Evolutionary conservation across 2,329 filamentous ascomycete genomes (phyloP), one percentile per base, ranked within the genome.

Genomic region (Ophioceras dolichostomum): DNA sequence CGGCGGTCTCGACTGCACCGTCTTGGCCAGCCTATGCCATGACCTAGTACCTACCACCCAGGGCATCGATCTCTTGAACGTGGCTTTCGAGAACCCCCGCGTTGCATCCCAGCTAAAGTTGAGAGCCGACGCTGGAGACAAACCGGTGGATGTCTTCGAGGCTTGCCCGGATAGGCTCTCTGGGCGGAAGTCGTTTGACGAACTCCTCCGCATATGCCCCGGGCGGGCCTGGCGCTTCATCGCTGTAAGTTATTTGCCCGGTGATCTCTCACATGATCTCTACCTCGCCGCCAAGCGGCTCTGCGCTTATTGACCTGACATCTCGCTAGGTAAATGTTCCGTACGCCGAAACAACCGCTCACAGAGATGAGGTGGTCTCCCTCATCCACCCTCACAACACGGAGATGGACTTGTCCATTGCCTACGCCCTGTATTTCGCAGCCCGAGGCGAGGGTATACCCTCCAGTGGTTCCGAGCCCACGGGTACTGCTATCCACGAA

Each of bases 401-500:
- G 0, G 91, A 98, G 58, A 98, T 98, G 91, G 91, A 98, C 50
- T 67, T 98, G 1, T 98, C 91, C 4, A 98, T 98, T 48, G 83
- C 84, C 0, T 81, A 74, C 48, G 91, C 91, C 0, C 67, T 98
- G n/a, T 96, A 95, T 57, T 98, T 98, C 61, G 87, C 91, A 5
- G 79, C 89, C 1, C 73, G 86, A 28, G 89, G 87, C 1, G 56
- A 62, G 36, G 85, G 80, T 0, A 45, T 55, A 14, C 62, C 67
- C 28, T 60, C 60, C 38, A 3, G 51, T 48, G 45, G 42, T 45
- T 31, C 41, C 44, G 24, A 33, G 35, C 24, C 43, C 41, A 16
- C 45, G 41, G 10, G n/a, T 8, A n/a, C 12, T 5, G 10, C 29
- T 9, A 16, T 16, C 12, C n/a, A 3, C 10, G 40, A 9, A 13